Base-by-base conservation (phyloP, 2,329 filamentous ascomycete genomes). In the Fusarium foetens region DNA sequence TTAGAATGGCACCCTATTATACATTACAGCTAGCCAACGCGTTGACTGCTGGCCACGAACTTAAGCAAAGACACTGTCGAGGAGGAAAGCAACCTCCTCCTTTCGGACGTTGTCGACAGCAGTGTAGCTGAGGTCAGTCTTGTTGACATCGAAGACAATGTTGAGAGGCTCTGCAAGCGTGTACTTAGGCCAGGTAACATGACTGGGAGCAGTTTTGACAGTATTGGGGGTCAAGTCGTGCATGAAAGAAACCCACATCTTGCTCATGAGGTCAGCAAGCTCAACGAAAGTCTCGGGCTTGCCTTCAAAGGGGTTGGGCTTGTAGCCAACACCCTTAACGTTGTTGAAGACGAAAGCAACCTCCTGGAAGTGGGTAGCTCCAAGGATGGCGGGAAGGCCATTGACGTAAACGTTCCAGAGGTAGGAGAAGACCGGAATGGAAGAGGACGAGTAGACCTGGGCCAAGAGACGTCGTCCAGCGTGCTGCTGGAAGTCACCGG, bases 401-500 rank as follows among this genome's bases (percentile, higher is more conserved):
- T 39, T 78, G 6, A 85, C 83, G 63, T 86, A 81, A 70, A 86
- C 86, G 41, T 83, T 80, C 79, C 86, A 87, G 57, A 86, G 87
- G 81, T 89, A 91, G 12, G 87, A 87, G 25, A 86, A 81, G 11
- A 76, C 71, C 10, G 71, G 48, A 5, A 88, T 74, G 19, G 81
- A 80, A 35, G 82, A 79, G 14, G 80, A 80, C 17, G 87, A 81
- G 85, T 87, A 90, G 3, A 82, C 81, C 73, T 89, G 81, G 63
- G 85, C 87, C 6, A 86, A 83, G 33, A 84, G 81, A 6, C 90
- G 84, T 8, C 89, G 84, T 29, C 86, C 85, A 6, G 85, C 86
- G 64, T 89, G 87, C 81, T 91, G 87, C 55, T 81, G 77, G 12
- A 82, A 81, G 79, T 92, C 90, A 36, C 89, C 89, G 83, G 71